Conservation (phyloP, 2,329 filamentous ascomycete species). For the Bipolaris victoriae region DNA sequence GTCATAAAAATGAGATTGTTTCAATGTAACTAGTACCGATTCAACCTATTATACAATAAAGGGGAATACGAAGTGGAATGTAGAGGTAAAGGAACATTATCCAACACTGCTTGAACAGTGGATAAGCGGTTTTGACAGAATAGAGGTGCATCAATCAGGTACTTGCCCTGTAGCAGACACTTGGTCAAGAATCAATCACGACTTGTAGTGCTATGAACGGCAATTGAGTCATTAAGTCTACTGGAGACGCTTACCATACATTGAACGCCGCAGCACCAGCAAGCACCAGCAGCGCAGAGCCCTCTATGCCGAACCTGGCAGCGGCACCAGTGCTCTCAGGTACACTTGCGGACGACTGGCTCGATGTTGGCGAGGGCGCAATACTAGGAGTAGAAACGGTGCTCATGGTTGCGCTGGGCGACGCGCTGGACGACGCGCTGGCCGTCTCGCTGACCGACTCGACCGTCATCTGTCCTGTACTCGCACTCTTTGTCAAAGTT, state of each 20-base stretch:
- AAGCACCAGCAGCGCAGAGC: conserved; percentile 27
- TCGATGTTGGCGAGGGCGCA: conserved; percentile 13
- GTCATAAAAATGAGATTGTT: no score
- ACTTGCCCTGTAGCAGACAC: background rate
- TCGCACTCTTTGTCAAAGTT: conserved; percentile 9
- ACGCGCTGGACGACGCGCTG: background rate
- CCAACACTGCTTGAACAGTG: no score
- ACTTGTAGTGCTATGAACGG: background rate
- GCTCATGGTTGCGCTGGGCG: conserved; percentile 5
- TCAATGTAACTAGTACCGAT: no score
- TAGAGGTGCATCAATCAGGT: background rate
- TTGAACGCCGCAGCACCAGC: conserved; percentile 31
- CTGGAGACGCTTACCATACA: conserved; percentile 16
- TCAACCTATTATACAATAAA: no score
- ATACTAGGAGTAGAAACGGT: conserved; percentile 4
- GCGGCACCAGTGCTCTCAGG: conserved; percentile 32
- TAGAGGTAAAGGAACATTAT: no score
- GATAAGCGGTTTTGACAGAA: background rate
- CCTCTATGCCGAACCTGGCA: conserved; percentile 25
- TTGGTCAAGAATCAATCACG: background rate
- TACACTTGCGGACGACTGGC: conserved; percentile 12
- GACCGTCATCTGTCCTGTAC: background rate
- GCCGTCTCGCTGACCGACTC: background rate
- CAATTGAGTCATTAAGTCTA: background rate
- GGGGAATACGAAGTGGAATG: no score